phyloP scores from a whole-genome alignment of 208 protist species.

The Trypanosoma vivax region DNA sequence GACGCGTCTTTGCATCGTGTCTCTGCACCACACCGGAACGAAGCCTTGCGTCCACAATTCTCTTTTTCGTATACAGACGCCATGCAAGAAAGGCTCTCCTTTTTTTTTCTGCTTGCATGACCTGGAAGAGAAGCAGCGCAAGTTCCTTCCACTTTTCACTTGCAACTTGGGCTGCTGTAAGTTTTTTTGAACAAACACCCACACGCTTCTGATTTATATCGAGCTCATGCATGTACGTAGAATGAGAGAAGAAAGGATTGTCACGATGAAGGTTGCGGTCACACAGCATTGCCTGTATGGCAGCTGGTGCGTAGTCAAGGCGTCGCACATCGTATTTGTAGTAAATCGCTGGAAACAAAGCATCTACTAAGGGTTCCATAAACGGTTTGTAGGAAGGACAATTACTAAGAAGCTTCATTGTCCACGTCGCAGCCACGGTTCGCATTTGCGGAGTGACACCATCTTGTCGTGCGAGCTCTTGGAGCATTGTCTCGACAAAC shows the following conservation, averaged over 20 bases:
- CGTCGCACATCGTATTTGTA: conserved; percentile 44
- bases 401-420: conserved; percentile 47
- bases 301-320: conserved; percentile 31
- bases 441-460: conserved; percentile 25
- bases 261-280: conserved; percentile 35
- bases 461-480: conserved; percentile 29
- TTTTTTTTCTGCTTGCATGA: conserved; percentile 11
- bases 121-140: conserved; percentile 28
- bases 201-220: conserved; percentile 26
- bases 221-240: conserved; percentile 73
- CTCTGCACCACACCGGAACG: conserved; percentile 30
- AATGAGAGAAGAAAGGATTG: conserved; percentile 82
- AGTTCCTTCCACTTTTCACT: conserved; percentile 43
- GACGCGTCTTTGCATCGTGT: conserved; percentile 18
- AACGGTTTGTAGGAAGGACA: conserved; percentile 23
- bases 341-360: conserved; percentile 67
- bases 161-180: conserved; percentile 31
- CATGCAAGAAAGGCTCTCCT: conserved; percentile 46
- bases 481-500: conserved; percentile 79
- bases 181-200: conserved; percentile 19
- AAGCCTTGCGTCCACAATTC: conserved; percentile 28
- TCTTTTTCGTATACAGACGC: conserved; percentile 30
- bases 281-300: conserved; percentile 48
- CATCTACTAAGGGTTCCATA: conserved; percentile 31
- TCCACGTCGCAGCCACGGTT: conserved; percentile 66